Base-by-base conservation (phyloP, 2,329 filamentous ascomycete species). In the Pezicula carpinea region DNA sequence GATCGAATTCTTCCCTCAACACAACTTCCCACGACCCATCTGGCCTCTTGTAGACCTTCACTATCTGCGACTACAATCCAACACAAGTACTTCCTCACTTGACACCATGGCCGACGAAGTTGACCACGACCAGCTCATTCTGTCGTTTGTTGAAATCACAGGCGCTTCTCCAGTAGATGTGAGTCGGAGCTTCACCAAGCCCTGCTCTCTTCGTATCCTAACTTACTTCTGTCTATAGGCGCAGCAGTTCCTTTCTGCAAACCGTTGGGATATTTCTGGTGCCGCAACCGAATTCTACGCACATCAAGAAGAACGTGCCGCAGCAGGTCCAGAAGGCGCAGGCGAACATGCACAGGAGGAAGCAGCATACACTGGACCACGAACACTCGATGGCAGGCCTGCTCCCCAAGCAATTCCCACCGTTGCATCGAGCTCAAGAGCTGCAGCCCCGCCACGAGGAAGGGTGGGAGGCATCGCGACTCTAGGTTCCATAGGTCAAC, bases 251-350 rank as follows among this genome's bases (percentile, higher is more conserved):
- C 79, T 92, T 6, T 70, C 73, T 18, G 75, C 76, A 31, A 82
- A 77, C 59, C 69, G 76, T 53, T 89, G 86, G 83, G 77, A 89
- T 59, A 68, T 88, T 36, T 72, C 77, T 54, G 69, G 73, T 8
- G 85, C 85, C 14, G 75, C 79, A 45, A 74, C 79, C 23, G 75
- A 80, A 43, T 87, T 76, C 68, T 88, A 80, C 60, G 71, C 74
- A 50, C 73, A 79, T 48, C 68, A 74, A 29, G 79, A 82, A 21
- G 74, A 78, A 46, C 67, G 61, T 7, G 66, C 68, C 29, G 68
- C 71, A 49, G 69, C 72, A 53, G 63, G 59, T 18, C 66, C 70
- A 31, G 62, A 71, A 50, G 69, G 68, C 39, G 68, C 72, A 45
- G 71, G 72, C 50, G 69, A 73, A 39, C 55, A 63, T 6, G 54